Evolutionary conservation across 2,329 filamentous ascomycete genomes (phyloP).

Genomic region (Hypoxylon sp.): DNA sequence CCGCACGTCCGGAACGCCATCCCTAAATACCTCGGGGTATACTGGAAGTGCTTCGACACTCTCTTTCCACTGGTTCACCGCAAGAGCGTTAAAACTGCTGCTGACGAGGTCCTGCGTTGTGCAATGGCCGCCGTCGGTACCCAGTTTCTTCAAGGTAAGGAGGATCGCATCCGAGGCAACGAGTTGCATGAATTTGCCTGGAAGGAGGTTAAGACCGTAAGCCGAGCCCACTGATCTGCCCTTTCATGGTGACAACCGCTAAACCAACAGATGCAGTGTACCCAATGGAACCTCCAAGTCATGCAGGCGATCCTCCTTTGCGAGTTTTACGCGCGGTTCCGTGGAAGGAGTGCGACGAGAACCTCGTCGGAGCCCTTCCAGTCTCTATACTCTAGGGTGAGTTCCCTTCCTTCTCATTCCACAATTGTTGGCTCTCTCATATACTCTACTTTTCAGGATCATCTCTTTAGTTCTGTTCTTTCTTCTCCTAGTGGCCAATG

Average conservation of each 20-base stretch:
- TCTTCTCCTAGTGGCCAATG: constrained; percentile 51
- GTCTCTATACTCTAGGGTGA: constrained; percentile 68
- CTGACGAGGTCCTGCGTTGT: constrained; percentile 64
- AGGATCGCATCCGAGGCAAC: constrained; percentile 66
- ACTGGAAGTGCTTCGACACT: constrained; percentile 67
- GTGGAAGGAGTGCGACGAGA: constrained; percentile 65
- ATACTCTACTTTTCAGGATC: constrained; percentile 54
- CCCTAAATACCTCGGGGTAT: constrained; percentile 66
- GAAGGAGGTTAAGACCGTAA: constrained; percentile 66
- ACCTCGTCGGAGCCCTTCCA: constrained; percentile 65
- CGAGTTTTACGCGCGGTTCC: constrained; percentile 69
- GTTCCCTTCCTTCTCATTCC: constrained; percentile 57
- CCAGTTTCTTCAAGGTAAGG: constrained; percentile 64
- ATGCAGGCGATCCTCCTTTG: constrained; percentile 70
- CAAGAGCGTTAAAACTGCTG: constrained; percentile 59
- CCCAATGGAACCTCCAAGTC: constrained; percentile 64
- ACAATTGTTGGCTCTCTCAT: constrained; percentile 53
- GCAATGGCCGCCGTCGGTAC: constrained; percentile 72
- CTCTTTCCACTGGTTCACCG: constrained; percentile 67
- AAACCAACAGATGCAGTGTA: constrained; percentile 56
- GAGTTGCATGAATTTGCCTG: constrained; percentile 67
- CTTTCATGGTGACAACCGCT: constrained; percentile 19
- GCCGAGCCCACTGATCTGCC: constrained; percentile 46
- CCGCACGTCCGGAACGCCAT: constrained; percentile 60
- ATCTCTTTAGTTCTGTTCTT: constrained; percentile 55